phyloP scores from a whole-genome alignment of 768 basidiomycete species.

The Pholiota microspora region DNA sequence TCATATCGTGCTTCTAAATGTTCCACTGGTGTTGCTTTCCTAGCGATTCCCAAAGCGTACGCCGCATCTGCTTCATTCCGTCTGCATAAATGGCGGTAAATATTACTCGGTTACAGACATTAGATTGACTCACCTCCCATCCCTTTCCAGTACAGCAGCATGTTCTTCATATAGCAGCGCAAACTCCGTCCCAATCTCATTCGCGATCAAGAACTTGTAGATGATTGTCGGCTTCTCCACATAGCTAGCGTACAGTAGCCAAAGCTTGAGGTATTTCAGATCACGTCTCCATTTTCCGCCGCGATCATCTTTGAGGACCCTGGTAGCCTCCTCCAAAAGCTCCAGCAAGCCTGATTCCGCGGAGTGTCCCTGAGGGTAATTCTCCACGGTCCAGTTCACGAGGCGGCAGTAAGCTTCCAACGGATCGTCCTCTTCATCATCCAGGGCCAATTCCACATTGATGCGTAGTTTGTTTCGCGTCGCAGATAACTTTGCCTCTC shows the following conservation, averaged over 20 bases:
- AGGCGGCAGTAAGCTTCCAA: conserved; percentile 85
- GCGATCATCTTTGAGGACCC: conserved; percentile 75
- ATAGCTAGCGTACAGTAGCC: conserved; percentile 91
- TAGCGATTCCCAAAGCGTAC: conserved; percentile 84
- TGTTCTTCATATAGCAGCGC: conserved; percentile 91
- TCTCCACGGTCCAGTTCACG: conserved; percentile 90
- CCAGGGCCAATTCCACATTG: conserved; percentile 73
- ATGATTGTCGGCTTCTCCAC: conserved; percentile 89
- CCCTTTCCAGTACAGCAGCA: conserved; percentile 79
- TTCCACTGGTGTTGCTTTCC: conserved; percentile 78
- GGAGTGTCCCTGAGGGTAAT: conserved; percentile 90
- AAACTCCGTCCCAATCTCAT: conserved; percentile 83
- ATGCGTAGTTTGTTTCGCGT: conserved; percentile 66
- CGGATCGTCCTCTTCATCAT: conserved; percentile 79
- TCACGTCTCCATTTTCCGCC: conserved; percentile 76
- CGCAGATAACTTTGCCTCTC: conserved; percentile 65
- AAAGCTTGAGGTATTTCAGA: conserved; percentile 86
- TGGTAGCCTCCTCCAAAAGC: conserved; percentile 87
- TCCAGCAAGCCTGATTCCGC: conserved; percentile 90
- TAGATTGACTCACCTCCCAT: conserved; percentile 59
- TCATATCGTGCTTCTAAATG: conserved; percentile 73
- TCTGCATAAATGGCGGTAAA: conserved; percentile 36
- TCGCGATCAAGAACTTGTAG: conserved; percentile 85
- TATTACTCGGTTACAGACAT: neutral
- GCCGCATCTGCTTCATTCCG: conserved; percentile 87